Percentiles rank a stretch among this genome's conserved stretches.
These are phyloP conservation scores for Lodderomyces orthopsilosis DNA, from an alignment of 1,139 yeast genomes.

Conservation along the genomic window DNA sequence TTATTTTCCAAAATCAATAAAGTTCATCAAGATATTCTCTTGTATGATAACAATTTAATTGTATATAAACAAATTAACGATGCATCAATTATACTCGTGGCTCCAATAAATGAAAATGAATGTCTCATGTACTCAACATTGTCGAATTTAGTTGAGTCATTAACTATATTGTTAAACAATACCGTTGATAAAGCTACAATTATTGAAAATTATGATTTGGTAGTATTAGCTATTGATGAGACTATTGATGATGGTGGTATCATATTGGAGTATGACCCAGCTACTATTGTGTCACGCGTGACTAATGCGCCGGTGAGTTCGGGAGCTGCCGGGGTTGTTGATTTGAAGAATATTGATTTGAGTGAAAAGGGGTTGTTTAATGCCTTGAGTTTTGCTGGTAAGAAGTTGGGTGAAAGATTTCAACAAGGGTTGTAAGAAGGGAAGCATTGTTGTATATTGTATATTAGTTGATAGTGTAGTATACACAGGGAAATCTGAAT, in stretches of 20 bases:
- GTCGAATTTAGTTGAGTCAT: constrained; percentile 74
- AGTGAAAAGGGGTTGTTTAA: constrained; percentile 84
- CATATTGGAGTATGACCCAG: constrained; percentile 85
- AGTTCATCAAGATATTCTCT: constrained; percentile 74
- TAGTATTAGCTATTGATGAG: constrained; percentile 85
- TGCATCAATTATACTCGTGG: constrained; percentile 67
- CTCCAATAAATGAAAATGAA: constrained; percentile 81
- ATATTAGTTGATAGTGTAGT: background rate
- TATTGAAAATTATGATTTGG: constrained; percentile 81
- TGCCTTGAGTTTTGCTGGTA: constrained; percentile 88
- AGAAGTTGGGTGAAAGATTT: constrained; percentile 79
- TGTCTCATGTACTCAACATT: constrained; percentile 74
- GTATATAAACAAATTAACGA: constrained; percentile 87
- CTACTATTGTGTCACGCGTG: constrained; percentile 83
- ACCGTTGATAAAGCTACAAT: constrained; percentile 78
- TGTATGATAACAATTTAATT: constrained; percentile 74
- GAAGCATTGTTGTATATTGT: background rate
- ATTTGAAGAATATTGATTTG: constrained; percentile 68
- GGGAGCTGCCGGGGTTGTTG: constrained; percentile 40
- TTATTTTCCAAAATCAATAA: constrained; percentile 75
- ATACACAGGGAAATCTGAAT: background rate
- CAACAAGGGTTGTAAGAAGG: constrained; percentile 63
- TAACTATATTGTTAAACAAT: constrained; percentile 71
- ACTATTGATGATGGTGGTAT: constrained; percentile 92
- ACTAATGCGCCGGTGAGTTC: constrained; percentile 64